Percentiles rank a stretch among this genome's conserved stretches.
Conservation (phyloP, 2,329 filamentous ascomycete genomes). For the Scytalidium sp. region DNA sequence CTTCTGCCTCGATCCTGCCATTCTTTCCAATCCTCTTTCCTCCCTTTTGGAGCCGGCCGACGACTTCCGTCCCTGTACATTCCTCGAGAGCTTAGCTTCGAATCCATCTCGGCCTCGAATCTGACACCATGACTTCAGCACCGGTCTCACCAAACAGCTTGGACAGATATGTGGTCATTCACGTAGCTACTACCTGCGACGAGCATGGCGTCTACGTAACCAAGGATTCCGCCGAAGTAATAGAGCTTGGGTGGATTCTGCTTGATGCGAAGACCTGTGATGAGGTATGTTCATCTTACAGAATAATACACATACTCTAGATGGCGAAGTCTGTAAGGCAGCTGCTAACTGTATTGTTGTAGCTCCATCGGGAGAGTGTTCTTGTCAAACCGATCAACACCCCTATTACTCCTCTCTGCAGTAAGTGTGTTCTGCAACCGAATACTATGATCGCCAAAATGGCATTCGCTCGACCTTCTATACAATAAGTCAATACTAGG, state of each 20-base stretch:
- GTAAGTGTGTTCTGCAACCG: slow-evolving; percentile 59
- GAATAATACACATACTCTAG: not conserved
- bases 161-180: slow-evolving; percentile 96
- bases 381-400: slow-evolving; percentile 99
- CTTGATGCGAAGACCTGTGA: slow-evolving; percentile 88
- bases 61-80: not conserved
- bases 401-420: slow-evolving; percentile 96
- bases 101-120: not conserved
- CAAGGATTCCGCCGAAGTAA: slow-evolving; percentile 98
- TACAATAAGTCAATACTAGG: not conserved
- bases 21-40: not conserved
- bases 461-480: slow-evolving; percentile 5
- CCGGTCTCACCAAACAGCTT: slow-evolving; percentile 64
- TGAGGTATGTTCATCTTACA: slow-evolving; percentile 66
- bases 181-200: slow-evolving; percentile 97
- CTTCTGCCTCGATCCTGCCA: not conserved
- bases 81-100: not conserved
- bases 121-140: slow-evolving; percentile 46
- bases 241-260: slow-evolving; percentile 97
- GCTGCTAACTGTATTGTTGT: slow-evolving; percentile 20
- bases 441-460: slow-evolving; percentile 10
- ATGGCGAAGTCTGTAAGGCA: slow-evolving; percentile 4
- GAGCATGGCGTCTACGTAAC: slow-evolving; percentile 99
- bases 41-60: not conserved
- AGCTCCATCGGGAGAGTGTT: slow-evolving; percentile 94